Conservation (phyloP, 495 filamentous ascomycete genomes). For the Mycothermus thermophilus region DNA sequence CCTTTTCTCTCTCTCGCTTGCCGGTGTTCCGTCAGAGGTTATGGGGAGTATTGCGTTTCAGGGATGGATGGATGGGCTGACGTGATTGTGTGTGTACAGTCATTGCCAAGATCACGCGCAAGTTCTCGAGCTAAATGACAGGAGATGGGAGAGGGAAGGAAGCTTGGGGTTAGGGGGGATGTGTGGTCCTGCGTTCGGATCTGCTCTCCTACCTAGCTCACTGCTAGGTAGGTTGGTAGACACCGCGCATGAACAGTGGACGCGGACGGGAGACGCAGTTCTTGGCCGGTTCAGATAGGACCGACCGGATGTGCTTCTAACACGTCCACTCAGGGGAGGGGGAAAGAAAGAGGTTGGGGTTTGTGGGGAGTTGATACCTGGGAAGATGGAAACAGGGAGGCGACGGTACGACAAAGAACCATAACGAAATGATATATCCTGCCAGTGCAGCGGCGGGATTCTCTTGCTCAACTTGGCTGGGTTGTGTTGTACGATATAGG, state of each 20-base stretch:
- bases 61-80: not conserved
- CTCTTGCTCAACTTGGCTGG: too few species aligned
- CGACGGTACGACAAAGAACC: slow-evolving; percentile 1
- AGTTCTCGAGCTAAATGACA: slow-evolving; percentile 55
- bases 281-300: too few species aligned
- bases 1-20: slow-evolving; percentile 10
- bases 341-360: too few species aligned
- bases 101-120: slow-evolving; percentile 90
- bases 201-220: too few species aligned
- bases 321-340: too few species aligned
- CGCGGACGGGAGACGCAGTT: too few species aligned
- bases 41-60: not conserved
- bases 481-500: too few species aligned
- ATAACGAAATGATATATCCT: not conserved
- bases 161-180: not conserved
- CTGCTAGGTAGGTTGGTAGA: too few species aligned
- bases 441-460: too few species aligned
- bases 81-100: slow-evolving; percentile 37
- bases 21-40: not conserved
- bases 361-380: slow-evolving; percentile 1
- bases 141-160: not conserved
- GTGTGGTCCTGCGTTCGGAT: too few species aligned
- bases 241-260: too few species aligned
- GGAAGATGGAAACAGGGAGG: not conserved
- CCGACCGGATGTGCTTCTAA: too few species aligned